Evolutionary conservation across 257 asterid species (phyloP), one percentile per base, ranked within the genome.

Genomic region (Cordia subcordata): DNA sequence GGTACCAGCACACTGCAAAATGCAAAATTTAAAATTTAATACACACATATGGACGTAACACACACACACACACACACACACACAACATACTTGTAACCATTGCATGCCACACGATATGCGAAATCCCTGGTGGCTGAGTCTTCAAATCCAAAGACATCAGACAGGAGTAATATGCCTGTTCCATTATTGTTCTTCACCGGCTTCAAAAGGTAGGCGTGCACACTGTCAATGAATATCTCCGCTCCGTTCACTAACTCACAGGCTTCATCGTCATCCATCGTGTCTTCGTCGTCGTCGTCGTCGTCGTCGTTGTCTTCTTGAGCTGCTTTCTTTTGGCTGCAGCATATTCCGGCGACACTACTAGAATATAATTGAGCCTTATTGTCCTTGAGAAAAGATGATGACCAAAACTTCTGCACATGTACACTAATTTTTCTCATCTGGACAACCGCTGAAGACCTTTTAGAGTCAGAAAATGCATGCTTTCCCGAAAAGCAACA

Each of bases 151-250:
- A 82, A 84, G 39, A 86, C 66, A 57, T 89, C 96, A 16, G 96
- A 86, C 71, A 86, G 71, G 68, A 89, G 85, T 75, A 89, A 64
- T 64, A 86, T 82, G 53, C 96, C 95, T 19, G 83, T 84, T 57
- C 70, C 81, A 63, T 88, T 88, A 68, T 88, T 88, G 79, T 88
- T 88, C 81, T 86, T 89, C 67, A 89, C 94, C 8, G 95, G 90
- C 49, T 61, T 69, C 66, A 72, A 85, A 56, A 86, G 87, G 73
- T 64, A 67, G 55, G 95, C 96, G 49, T 23, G 73, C 20, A 75
- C 72, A 16, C 58, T 60, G 18, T 80, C 77, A 54, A 84, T 84
- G 13, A 75, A 75, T 13, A 89, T 58, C 51, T 84, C 94, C 15
- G 82, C 74, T 32, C 86, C 90, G 42, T 75, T 86, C 61, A 86